Evolutionary conservation across 805 yeast species (phyloP).

Genomic region (Myxozyma neotropica): DNA sequence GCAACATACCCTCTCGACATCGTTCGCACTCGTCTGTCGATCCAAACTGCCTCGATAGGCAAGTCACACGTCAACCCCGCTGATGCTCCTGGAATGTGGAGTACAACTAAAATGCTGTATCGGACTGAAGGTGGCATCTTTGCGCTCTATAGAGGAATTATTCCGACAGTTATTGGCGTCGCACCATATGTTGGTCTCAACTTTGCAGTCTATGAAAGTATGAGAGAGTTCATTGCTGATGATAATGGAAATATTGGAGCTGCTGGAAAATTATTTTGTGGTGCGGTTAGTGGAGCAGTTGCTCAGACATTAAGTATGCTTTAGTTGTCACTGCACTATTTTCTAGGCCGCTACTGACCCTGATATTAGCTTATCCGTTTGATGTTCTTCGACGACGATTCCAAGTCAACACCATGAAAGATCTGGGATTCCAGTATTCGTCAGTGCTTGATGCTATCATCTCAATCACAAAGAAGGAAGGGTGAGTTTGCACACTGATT

Average conservation of each 20-base stretch:
- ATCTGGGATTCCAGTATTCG: slow-evolving; percentile 80
- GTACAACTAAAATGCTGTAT: slow-evolving; percentile 61
- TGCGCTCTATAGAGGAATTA: slow-evolving; percentile 80
- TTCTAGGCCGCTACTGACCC: not conserved
- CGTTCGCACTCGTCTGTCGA: slow-evolving; percentile 83
- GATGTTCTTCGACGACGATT: slow-evolving; percentile 86
- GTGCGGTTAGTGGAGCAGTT: slow-evolving; percentile 84
- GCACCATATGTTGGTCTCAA: slow-evolving; percentile 95
- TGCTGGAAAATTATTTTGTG: slow-evolving; percentile 65
- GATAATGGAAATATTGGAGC: slow-evolving; percentile 46
- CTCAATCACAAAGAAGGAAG: slow-evolving; percentile 73
- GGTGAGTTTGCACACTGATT: slow-evolving; percentile 60
- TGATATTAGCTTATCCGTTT: slow-evolving; percentile 67
- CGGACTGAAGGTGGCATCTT: slow-evolving; percentile 75
- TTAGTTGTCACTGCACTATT: not conserved
- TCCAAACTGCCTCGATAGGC: slow-evolving; percentile 74
- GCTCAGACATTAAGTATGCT: slow-evolving; percentile 71
- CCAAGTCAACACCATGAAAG: slow-evolving; percentile 83
- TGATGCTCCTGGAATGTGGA: slow-evolving; percentile 63
- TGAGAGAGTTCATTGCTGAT: slow-evolving; percentile 58
- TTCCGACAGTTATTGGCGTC: slow-evolving; percentile 91
- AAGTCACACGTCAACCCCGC: slow-evolving; percentile 30
- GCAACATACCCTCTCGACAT: slow-evolving; percentile 92
- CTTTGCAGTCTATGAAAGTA: slow-evolving; percentile 83
- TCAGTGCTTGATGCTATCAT: slow-evolving; percentile 73